Evolutionary conservation across 805 yeast species (phyloP), one percentile per base, ranked within the genome.

Genomic region (Lipomyces starkeyi): DNA sequence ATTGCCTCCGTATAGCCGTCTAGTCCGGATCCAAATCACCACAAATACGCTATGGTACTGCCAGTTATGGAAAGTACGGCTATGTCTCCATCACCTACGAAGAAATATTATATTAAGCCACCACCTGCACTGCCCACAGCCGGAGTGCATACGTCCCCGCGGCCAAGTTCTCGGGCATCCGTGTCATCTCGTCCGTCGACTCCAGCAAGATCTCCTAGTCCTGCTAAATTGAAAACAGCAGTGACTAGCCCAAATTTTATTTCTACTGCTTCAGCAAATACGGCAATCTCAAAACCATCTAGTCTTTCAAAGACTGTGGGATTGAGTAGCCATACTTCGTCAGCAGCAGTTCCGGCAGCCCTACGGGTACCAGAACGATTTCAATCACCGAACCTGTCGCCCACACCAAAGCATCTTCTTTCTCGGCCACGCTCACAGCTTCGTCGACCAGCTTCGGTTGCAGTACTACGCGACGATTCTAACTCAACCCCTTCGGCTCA

Each of bases 351-450:
- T 29, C 29, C 59, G 20, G 29, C 34, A 54, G 22, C 43, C 17
- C 7, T 57, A 3, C 32, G 60, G 11, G 56, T 53, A 13, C 56
- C 56, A 11, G 56, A 25, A 13, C 34, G 34, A 20, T 35, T 37
- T 20, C 61, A 25, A 13, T 47, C 62, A 27, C 55, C 62, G 57
- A 27, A 22, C 25, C 13, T n/a, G 17, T 22, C 37, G 3, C 25
- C 32, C 43, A 27, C 55, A 22, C 63, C 69, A 13, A 58, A 63
- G n/a, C 60, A 66, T 58, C 53, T 68, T 20, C 27, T 35, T 2
- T 68, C 71, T 17, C 62, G 71, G 3, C 71, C 71, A 5, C 70
- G 71, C 3, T 68, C 71, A 9, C 67, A 65, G 9, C n/a, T 68
- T n/a, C 62, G 71, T 5, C 54, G 67, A 29, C 71, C 71, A 5